Evolutionary conservation across 805 yeast species (phyloP).

Genomic region (Yarrowia osloensis): DNA sequence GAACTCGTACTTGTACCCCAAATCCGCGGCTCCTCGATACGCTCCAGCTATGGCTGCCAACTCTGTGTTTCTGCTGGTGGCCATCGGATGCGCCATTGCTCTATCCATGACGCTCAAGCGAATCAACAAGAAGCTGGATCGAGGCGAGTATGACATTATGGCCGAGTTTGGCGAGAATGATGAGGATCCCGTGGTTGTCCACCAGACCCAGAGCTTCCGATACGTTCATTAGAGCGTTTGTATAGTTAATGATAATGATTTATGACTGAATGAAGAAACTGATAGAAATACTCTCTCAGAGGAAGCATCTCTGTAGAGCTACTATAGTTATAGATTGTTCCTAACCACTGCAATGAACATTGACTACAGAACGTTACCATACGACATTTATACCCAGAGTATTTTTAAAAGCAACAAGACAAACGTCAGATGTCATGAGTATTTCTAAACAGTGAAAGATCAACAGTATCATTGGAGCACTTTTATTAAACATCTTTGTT

Average conservation of each 20-base stretch:
- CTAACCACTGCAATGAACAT: too few relatives aligned
- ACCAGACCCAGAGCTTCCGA: constrained; percentile 12
- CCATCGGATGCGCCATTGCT: constrained; percentile 7
- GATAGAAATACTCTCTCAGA: too few relatives aligned
- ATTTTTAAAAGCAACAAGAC: too few relatives aligned
- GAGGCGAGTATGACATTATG: constrained; percentile 30
- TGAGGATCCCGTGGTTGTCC: neutral
- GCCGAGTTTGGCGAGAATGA: constrained; percentile 33
- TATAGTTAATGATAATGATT: constrained; percentile 1
- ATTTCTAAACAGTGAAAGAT: too few relatives aligned
- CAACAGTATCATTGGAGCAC: too few relatives aligned
- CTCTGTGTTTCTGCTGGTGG: constrained; percentile 32
- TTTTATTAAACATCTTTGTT: too few relatives aligned
- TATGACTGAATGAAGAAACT: too few relatives aligned
- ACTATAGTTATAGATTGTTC: too few relatives aligned
- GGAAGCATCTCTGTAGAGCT: too few relatives aligned
- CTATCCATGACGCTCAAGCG: constrained; percentile 29
- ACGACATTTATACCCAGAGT: too few relatives aligned
- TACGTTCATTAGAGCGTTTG: neutral
- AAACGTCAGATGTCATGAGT: too few relatives aligned
- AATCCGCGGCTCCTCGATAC: constrained; percentile 32
- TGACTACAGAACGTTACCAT: too few relatives aligned
- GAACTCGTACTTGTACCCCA: constrained; percentile 34
- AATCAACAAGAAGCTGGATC: constrained; percentile 32
- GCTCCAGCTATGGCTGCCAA: constrained; percentile 32